phyloP scores from a whole-genome alignment of 768 basidiomycete genomes.

The Lentinula guzmanii region DNA sequence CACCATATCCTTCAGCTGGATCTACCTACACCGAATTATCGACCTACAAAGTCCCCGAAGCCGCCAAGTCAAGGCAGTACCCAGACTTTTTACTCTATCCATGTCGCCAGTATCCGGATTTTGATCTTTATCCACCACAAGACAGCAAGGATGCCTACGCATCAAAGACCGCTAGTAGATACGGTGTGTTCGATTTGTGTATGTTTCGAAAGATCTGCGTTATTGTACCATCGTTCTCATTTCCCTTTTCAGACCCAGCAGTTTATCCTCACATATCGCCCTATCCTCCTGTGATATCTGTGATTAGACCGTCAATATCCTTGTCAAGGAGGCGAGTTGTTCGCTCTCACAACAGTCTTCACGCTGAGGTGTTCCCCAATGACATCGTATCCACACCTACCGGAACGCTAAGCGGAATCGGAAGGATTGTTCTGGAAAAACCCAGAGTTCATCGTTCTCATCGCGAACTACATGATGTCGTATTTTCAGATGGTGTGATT shows the following conservation, averaged over 20 bases:
- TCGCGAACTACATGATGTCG: slow-evolving; percentile 24
- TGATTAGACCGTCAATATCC: not conserved
- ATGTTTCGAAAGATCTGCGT: slow-evolving; percentile 6
- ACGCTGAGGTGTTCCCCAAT: slow-evolving; percentile 23
- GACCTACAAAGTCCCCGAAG: not conserved
- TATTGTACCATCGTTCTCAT: not conserved
- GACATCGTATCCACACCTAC: slow-evolving; percentile 22
- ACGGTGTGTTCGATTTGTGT: slow-evolving; percentile 28
- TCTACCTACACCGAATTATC: not conserved
- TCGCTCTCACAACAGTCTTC: slow-evolving; percentile 19
- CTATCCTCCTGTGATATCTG: slow-evolving; percentile 21
- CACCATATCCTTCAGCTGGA: slow-evolving; percentile 26
- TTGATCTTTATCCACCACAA: slow-evolving; percentile 11
- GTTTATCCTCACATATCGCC: slow-evolving; percentile 35
- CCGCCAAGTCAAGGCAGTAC: not conserved
- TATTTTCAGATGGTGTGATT: slow-evolving; percentile 22
- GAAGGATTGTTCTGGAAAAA: not conserved
- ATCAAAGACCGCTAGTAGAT: slow-evolving; percentile 4
- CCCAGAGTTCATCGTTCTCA: not conserved
- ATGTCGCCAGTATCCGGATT: slow-evolving; percentile 18
- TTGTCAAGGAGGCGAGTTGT: not conserved
- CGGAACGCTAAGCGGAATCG: slow-evolving; percentile 8
- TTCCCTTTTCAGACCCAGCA: slow-evolving; percentile 29
- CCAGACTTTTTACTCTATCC: slow-evolving; percentile 29
- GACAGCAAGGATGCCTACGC: not conserved